A percentile compares a stretch with the other conserved stretches of the same genome.
Conservation (phyloP, 345 rosid genomes). For the Toxicodendron radicans region DNA sequence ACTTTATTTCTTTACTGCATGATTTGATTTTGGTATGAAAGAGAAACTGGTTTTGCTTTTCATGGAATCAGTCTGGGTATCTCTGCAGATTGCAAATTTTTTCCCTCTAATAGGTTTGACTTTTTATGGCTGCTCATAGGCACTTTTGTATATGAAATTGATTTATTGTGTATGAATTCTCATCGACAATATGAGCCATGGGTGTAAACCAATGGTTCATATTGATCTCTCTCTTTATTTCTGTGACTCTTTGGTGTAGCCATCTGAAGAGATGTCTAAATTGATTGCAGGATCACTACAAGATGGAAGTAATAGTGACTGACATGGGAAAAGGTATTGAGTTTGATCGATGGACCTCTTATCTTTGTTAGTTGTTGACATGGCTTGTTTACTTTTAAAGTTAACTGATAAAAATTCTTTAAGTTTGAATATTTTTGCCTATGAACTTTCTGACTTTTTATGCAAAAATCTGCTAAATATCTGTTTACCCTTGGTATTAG, state of each 20-base stretch:
- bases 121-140: not conserved
- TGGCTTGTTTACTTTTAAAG: not conserved
- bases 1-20: not conserved
- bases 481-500: not conserved
- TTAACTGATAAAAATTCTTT: not conserved
- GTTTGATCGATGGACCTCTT: slow-evolving; percentile 1
- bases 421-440: slow-evolving; percentile 1
- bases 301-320: slow-evolving; percentile 65
- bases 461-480: not conserved
- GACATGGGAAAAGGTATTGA: slow-evolving; percentile 70
- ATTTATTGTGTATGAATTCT: not conserved
- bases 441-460: not conserved
- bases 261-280: slow-evolving; percentile 14
- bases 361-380: not conserved
- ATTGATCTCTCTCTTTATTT: slow-evolving; percentile 3
- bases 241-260: not conserved
- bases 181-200: not conserved
- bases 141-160: not conserved
- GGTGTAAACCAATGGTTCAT: not conserved
- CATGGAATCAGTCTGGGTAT: too few relatives aligned
- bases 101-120: not conserved
- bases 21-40: not conserved
- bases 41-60: not conserved
- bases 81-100: not conserved
- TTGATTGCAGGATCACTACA: slow-evolving; percentile 57